Conservation (phyloP, 371 early-diverging fungal species). For the Dinochytrium kinnereticum region DNA sequence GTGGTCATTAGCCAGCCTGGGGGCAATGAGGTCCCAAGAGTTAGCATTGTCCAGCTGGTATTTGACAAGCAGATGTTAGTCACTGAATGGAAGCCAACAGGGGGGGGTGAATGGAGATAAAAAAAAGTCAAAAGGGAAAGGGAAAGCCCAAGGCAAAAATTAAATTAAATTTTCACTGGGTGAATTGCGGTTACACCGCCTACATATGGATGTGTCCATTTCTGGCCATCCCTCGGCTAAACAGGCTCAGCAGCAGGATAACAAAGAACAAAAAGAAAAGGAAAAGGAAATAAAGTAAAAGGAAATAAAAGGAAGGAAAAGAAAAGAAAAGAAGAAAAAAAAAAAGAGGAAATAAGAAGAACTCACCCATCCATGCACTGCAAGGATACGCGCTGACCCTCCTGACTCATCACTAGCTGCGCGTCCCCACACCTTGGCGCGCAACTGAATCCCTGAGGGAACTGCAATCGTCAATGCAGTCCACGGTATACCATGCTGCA, state of each 20-base stretch:
- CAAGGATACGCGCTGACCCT: conserved; percentile 6
- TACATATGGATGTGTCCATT: too few relatives aligned
- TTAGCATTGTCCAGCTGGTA: conserved; percentile 44
- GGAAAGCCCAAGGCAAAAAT: background rate
- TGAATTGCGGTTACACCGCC: too few relatives aligned
- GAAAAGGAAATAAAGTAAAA: background rate
- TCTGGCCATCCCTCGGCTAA: too few relatives aligned
- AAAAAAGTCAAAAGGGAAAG: background rate
- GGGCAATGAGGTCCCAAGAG: conserved; percentile 37
- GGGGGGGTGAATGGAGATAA: background rate
- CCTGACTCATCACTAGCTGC: background rate
- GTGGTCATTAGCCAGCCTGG: conserved; percentile 26
- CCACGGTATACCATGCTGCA: background rate
- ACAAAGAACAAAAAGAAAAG: background rate
- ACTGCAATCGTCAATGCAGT: background rate
- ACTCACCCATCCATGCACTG: conserved; percentile 20
- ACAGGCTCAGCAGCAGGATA: too few relatives aligned
- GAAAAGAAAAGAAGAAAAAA: background rate
- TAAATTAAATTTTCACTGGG: too few relatives aligned
- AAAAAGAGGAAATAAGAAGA: background rate
- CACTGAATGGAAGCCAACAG: too few relatives aligned
- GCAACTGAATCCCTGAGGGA: background rate
- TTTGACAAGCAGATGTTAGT: background rate
- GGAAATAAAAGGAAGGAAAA: background rate
- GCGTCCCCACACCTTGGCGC: conserved; percentile 18